phyloP scores from a whole-genome alignment of 345 rosid genomes.

The Aurinia saxatilis region DNA sequence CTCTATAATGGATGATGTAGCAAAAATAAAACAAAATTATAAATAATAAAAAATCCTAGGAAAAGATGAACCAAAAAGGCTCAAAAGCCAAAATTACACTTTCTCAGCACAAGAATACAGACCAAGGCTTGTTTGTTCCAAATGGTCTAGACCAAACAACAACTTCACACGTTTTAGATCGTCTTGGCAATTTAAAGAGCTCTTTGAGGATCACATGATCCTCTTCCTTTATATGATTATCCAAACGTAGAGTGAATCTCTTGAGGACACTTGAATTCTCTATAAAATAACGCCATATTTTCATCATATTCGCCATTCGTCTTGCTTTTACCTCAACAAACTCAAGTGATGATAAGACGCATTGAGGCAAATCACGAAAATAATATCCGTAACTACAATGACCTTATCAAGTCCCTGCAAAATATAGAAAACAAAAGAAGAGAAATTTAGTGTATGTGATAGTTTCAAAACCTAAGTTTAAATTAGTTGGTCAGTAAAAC shows the following conservation, averaged over 20 bases:
- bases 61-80: too few relatives aligned
- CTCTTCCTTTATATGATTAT: not conserved
- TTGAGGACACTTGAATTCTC: not conserved
- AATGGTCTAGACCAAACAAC: not conserved
- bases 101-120: not conserved
- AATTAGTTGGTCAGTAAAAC: not conserved
- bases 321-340: not conserved
- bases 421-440: not conserved
- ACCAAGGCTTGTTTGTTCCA: not conserved
- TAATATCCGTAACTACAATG: not conserved
- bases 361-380: not conserved
- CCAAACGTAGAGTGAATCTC: conserved; percentile 5
- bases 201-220: not conserved
- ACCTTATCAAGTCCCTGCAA: not conserved
- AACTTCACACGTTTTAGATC: conserved; percentile 4
- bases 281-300: not conserved
- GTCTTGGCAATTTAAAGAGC: conserved; percentile 1
- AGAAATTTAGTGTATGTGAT: not conserved
- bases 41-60: too few relatives aligned
- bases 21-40: too few relatives aligned
- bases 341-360: not conserved
- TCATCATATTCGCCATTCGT: not conserved
- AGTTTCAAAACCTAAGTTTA: not conserved
- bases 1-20: too few relatives aligned
- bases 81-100: not conserved